These are phyloP conservation scores for Coniochaeta ligniaria DNA, from an alignment of 2,329 filamentous ascomycete species.

Conservation along the genomic window DNA sequence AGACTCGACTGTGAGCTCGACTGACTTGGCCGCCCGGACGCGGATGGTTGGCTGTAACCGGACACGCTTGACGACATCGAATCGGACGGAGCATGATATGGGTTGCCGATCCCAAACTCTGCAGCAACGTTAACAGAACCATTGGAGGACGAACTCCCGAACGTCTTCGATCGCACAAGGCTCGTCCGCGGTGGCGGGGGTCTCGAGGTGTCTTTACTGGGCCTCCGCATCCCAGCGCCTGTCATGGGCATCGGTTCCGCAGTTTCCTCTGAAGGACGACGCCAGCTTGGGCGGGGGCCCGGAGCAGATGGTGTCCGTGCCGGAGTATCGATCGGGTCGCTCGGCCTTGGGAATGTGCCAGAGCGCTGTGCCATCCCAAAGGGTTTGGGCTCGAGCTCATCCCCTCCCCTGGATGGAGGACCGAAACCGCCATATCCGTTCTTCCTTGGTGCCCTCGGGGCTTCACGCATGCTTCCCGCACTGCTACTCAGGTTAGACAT, in stretches of 20 bases:
- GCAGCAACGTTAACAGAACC: slow-evolving; percentile 47
- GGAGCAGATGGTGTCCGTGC: slow-evolving; percentile 41
- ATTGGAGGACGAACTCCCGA: slow-evolving; percentile 21
- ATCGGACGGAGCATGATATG: slow-evolving; percentile 56
- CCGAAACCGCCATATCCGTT: slow-evolving; percentile 55
- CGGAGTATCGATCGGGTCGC: slow-evolving; percentile 27
- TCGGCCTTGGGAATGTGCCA: slow-evolving; percentile 44
- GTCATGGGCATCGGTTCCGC: slow-evolving; percentile 14
- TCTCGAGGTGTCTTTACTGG: slow-evolving; percentile 41
- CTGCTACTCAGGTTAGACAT: slow-evolving; percentile 24
- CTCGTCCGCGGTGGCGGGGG: slow-evolving; percentile 46
- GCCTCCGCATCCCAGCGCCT: slow-evolving; percentile 23
- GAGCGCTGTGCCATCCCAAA: slow-evolving; percentile 35
- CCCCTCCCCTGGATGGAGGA: slow-evolving; percentile 30
- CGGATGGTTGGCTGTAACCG: slow-evolving; percentile 26
- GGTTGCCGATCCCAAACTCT: slow-evolving; percentile 55
- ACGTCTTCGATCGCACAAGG: slow-evolving; percentile 32
- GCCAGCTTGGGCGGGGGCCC: slow-evolving; percentile 25
- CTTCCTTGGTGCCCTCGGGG: slow-evolving; percentile 35
- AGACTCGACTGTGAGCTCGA: slow-evolving; percentile 55
- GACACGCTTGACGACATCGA: slow-evolving; percentile 62
- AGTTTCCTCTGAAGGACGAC: slow-evolving; percentile 11
- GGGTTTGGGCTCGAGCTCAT: slow-evolving; percentile 28
- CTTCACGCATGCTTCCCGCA: slow-evolving; percentile 19
- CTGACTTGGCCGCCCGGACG: slow-evolving; percentile 39